Percentiles rank a stretch among this genome's conserved stretches.
Conservation (phyloP, 2,329 filamentous ascomycete species). For the Acephala macrosclerotiorum region DNA sequence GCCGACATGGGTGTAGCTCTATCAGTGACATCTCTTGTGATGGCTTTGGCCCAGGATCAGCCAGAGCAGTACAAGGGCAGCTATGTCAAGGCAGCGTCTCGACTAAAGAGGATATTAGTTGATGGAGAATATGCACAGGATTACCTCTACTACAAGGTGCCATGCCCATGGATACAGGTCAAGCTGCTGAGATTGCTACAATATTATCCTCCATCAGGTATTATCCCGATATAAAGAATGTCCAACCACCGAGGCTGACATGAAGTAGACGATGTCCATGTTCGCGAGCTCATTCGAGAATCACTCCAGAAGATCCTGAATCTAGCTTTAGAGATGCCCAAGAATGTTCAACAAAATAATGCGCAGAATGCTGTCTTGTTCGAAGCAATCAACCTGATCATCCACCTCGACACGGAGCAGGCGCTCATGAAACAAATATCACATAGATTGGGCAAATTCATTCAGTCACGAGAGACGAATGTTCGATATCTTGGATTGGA, state of each 20-base stretch:
- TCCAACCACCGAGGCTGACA: constrained; percentile 22
- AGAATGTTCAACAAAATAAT: constrained; percentile 99
- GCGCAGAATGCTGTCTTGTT: constrained; percentile 98
- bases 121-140: constrained; percentile 89
- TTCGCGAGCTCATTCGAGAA: constrained; percentile 90
- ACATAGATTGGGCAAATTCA: constrained; percentile 88
- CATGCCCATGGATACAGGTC: constrained; percentile 97
- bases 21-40: constrained; percentile 94
- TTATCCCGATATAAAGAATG: constrained; percentile 43
- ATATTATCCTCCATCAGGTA: constrained; percentile 93
- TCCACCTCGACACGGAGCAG: constrained; percentile 95
- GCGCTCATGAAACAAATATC: constrained; percentile 97
- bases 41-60: constrained; percentile 92
- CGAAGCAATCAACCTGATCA: constrained; percentile 98
- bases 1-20: constrained; percentile 91
- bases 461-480: constrained; percentile 96
- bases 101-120: constrained; percentile 87
- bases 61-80: constrained; percentile 93
- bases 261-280: constrained; percentile 83
- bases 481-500: constrained; percentile 95
- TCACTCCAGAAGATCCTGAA: constrained; percentile 92
- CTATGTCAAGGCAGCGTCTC: constrained; percentile 90
- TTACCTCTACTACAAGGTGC: constrained; percentile 99
- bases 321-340: constrained; percentile 88
- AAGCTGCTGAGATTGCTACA: constrained; percentile 91